Base-by-base conservation (phyloP, 2,329 filamentous ascomycete species). In the Parastagonospora avenae region DNA sequence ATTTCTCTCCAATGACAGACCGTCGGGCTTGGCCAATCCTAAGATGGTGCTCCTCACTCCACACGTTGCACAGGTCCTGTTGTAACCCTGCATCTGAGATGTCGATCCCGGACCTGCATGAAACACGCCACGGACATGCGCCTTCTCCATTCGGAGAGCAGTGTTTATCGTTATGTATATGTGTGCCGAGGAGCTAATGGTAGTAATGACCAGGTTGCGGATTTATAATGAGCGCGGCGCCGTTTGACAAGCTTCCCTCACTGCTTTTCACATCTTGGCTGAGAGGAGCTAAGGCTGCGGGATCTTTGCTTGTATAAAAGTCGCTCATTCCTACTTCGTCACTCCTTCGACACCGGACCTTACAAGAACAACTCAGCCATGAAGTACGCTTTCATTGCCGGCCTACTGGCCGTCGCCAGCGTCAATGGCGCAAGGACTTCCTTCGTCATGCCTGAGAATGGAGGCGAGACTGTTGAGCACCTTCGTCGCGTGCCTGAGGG, bases 401-500 rank as follows among this genome's bases (percentile, higher is more conserved):
- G 69, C 46, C 65, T 74, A 30, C 44, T 73, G 63, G 69, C 66
- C 50, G 48, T 73, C 15, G 59, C 61, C 40, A 59, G 62, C 39
- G 64, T 60, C 53, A 62, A 63, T 61, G 54, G 63, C 48, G 58
- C 59, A n/a, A 52, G 46, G 24, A 42, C 51, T 8, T 55, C 48
- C 11, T 47, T 58, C 54, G 15, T 66, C 59, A 15, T 68, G 58
- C 19, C 64, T 16, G 63, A 69, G 24, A 48, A 51, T 44, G 44
- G 50, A 19, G 55, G 44, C 41, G 66, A 72, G 50, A 55, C 57
- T 11, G 63, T 75, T 16, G 73, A 75, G 46, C 54, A 62, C 19
- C 51, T 75, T 31, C 56, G 52, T n/a, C 45, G 46, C 36, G 63
- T 74, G 2, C 72, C 73, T 29, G 52, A 72, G 38, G 71, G 71